A percentile compares a stretch with the other conserved stretches of the same genome.
These are phyloP conservation scores for Podila epigama DNA, from an alignment of 192 early-diverging fungal genomes.

Conservation along the genomic window DNA sequence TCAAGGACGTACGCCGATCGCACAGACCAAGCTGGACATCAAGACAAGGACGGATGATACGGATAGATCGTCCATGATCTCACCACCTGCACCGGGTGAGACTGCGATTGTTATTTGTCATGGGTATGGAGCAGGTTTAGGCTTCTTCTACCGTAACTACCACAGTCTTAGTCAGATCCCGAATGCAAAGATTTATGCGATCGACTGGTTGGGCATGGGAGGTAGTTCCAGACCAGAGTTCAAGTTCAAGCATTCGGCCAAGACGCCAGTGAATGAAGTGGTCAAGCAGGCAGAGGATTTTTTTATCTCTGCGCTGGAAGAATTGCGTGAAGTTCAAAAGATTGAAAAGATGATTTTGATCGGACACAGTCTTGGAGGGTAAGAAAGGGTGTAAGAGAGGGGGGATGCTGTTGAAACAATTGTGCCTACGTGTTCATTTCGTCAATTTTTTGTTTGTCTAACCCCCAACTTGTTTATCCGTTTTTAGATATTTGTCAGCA, in stretches of 20 bases:
- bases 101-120: constrained; percentile 72
- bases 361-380: constrained; percentile 88
- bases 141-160: constrained; percentile 75
- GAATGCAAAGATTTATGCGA: constrained; percentile 67
- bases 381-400: too few relatives aligned
- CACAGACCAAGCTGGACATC: constrained; percentile 47
- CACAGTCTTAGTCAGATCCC: constrained; percentile 57
- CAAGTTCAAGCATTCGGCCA: constrained; percentile 45
- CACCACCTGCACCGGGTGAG: constrained; percentile 39
- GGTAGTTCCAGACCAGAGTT: constrained; percentile 82
- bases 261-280: constrained; percentile 55
- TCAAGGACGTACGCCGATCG: constrained; percentile 41
- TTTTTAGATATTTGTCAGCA: constrained; percentile 85
- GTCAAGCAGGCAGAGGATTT: constrained; percentile 74
- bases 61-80: constrained; percentile 38
- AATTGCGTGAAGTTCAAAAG: constrained; percentile 80
- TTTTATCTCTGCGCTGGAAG: constrained; percentile 92
- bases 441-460: too few relatives aligned
- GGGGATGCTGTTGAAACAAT: too few relatives aligned
- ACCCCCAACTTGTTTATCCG: too few relatives aligned
- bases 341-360: constrained; percentile 87
- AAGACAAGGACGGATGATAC: constrained; percentile 21
- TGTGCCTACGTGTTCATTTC: too few relatives aligned
- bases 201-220: constrained; percentile 98
- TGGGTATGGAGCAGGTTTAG: constrained; percentile 83